These are phyloP conservation scores for Citrullus colocynthis DNA, from an alignment of 306 rosid species.

Conservation along the genomic window DNA sequence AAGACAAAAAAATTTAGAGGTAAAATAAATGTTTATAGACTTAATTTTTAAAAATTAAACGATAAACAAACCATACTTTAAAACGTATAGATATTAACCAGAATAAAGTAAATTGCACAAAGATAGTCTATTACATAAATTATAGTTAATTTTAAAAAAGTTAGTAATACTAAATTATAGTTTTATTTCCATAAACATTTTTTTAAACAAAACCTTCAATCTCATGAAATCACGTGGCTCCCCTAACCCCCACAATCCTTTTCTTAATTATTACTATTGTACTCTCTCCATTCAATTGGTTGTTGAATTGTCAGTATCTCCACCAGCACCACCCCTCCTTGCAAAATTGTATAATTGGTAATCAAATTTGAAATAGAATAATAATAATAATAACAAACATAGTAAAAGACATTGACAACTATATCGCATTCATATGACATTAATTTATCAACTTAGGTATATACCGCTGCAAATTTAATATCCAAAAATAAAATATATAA, in stretches of 20 bases:
- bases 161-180: too few relatives aligned
- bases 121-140: too few relatives aligned
- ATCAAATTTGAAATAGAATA: neutral
- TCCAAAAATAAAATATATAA: neutral
- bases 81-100: too few relatives aligned
- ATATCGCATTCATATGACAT: neutral
- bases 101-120: too few relatives aligned
- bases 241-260: neutral
- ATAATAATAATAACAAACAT: neutral
- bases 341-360: neutral
- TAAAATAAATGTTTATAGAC: too few relatives aligned
- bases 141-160: too few relatives aligned
- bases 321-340: neutral
- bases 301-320: conserved; percentile 1
- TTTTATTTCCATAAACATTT: too few relatives aligned
- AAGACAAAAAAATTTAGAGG: too few relatives aligned
- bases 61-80: too few relatives aligned
- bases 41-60: too few relatives aligned
- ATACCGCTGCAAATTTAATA: neutral
- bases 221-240: neutral
- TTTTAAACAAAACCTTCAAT: neutral
- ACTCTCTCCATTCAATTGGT: neutral
- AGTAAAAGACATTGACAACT: neutral
- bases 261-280: neutral
- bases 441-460: neutral